phyloP scores from a whole-genome alignment of 805 yeast genomes.

The Blastobotrys chiropterorum region DNA sequence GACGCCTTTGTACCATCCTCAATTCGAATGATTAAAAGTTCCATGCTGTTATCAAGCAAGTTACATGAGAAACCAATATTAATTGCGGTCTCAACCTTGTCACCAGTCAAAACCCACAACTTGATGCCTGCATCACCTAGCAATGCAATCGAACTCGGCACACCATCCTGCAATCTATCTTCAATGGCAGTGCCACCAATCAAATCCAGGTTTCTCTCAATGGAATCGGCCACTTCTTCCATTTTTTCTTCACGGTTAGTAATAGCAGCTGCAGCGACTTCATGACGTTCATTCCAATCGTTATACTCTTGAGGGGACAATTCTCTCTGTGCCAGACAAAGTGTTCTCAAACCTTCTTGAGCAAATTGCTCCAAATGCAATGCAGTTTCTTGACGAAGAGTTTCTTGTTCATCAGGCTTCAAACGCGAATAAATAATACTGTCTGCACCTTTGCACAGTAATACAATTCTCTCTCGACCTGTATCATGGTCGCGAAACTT shows the following conservation, averaged over 20 bases:
- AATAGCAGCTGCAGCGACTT: conserved; percentile 52
- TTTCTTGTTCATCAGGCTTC: conserved; percentile 34
- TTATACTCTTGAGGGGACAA: conserved; percentile 41
- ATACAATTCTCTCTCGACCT: conserved; percentile 34
- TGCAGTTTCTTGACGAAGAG: conserved; percentile 54
- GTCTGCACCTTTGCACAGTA: conserved; percentile 75
- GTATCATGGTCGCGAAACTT: conserved; percentile 34
- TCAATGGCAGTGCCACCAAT: conserved; percentile 83
- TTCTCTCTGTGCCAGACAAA: conserved; percentile 63
- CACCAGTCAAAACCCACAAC: conserved; percentile 82
- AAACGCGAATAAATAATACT: conserved; percentile 59
- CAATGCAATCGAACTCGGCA: conserved; percentile 65
- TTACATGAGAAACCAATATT: conserved; percentile 83
- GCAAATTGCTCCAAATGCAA: conserved; percentile 69
- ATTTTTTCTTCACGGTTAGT: conserved; percentile 56
- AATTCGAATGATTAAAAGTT: conserved; percentile 49
- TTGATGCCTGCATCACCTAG: conserved; percentile 72
- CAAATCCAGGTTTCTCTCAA: conserved; percentile 53
- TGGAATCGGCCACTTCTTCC: conserved; percentile 51
- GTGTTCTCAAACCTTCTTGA: conserved; percentile 72
- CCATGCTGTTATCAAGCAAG: conserved; percentile 64
- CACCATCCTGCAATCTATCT: conserved; percentile 74
- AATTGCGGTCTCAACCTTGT: conserved; percentile 81
- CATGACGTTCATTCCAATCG: conserved; percentile 51
- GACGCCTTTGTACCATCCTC: conserved; percentile 28